Evolutionary conservation across 768 basidiomycete species (phyloP), one percentile per base, ranked within the genome.

Genomic region (Kockovaella imperatae): DNA sequence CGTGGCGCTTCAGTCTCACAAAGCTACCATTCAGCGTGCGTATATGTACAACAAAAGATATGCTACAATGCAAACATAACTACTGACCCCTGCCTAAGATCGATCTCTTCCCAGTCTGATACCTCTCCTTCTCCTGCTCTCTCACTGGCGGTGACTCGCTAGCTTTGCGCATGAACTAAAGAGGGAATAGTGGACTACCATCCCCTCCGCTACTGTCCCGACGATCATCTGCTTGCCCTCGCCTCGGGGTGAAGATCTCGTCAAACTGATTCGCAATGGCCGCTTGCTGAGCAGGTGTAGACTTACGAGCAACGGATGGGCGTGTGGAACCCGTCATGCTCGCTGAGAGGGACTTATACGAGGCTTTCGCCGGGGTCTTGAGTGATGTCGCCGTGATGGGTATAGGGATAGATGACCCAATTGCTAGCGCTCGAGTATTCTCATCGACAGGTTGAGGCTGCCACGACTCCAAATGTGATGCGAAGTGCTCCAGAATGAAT

Each of bases 161-260:
- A 31, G 84, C 88, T 40, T 83, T 80, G 47, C 87, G 77, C 55
- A 93, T 79, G 72, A 88, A 90, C 65, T 91, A 87, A 38, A 93
- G 72, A 1, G 88, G 80, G 6, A 82, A 81, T 43, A 88, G 67
- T 10, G 87, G 84, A 23, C 47, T 52, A 10, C 31, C 10, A 32
- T 32, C n/a, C n/a, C n/a, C 10, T n/a, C 10, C 10, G 31, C 31
- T 10, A 10, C 31, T 10, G 10, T n/a, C 31, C n/a, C 31, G 31
- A 32, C 31, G n/a, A 10, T 32, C 10, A 32, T 10, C 11, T 17
- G 31, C 13, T 39, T 11, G 36, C 10, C 8, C 20, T 21, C 10
- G 36, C 20, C 10, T 24, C 11, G 21, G 10, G 11, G 13, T 11
- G 47, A 40, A 31, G 47, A 40, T 2, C 17, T 30, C 8, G 38